Base-by-base conservation (phyloP, 148 eudicot species). In the Rhododendron griersonianum region DNA sequence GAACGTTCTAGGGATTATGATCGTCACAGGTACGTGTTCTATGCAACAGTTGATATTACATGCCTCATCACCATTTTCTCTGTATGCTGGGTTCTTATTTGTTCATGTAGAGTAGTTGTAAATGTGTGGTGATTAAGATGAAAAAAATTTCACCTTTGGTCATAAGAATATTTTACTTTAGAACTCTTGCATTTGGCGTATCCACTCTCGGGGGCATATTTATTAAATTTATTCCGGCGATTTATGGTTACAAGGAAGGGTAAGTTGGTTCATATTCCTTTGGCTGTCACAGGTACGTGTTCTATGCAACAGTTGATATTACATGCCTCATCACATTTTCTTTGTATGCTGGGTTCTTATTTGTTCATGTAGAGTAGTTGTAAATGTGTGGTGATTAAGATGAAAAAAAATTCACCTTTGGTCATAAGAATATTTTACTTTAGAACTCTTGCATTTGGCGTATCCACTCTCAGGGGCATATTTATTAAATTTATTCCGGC, bases 1-100 rank as follows among this genome's bases (percentile, higher is more conserved):
- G 99, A 95, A 53, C 96, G 98, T 47, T 85, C 94, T 14, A 88
- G 98, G 89, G 95, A 95, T 85, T 92, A 96, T 89, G 99, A 94
- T 88, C 96, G 94, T 83, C 92, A 88, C 88, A 94, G 98, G 99
- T 96, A 91, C 41, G 23, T 45, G 25, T 41, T n/a, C 45, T 81
- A 21, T 5, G 2, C 61, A 55, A 33, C n/a, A 53, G 16, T 51
- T 81, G 63, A 28, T 59, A 23, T 23, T 35, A 9, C 21, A 35
- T 57, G 33, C 71, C 41, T 11, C 35, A 11, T 11, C 44, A 21
- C 16, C 48, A 16, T 37, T 18, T 16, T 39, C 13, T 75, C 13
- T 28, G 5, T 71, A 30, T 71, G 78, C 18, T 74, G 78, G 19
- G 41, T 74, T 33, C 78, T 69, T 16, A 73, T 73, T 33, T 67